Percentiles rank a stretch among this genome's conserved stretches.
Evolutionary conservation across 2,329 filamentous ascomycete genomes (phyloP).

Genomic region (Fusarium liriodendri): DNA sequence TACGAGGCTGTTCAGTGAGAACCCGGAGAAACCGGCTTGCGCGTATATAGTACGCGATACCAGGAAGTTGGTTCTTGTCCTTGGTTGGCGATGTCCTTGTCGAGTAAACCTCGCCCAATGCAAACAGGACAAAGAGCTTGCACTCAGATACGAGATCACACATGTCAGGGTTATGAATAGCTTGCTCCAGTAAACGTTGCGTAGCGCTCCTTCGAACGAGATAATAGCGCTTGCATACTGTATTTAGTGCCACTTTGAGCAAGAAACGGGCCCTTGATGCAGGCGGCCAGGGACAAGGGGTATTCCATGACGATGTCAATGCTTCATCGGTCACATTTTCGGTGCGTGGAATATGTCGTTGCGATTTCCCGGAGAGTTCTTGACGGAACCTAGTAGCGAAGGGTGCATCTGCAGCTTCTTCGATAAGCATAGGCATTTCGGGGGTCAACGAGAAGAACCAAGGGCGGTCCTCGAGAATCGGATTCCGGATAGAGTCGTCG

Average conservation of each 20-base stretch:
- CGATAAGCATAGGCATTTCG: conserved; percentile 44
- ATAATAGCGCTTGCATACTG: conserved; percentile 48
- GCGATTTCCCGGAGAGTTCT: conserved; percentile 37
- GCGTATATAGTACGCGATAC: conserved; percentile 53
- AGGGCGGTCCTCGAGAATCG: conserved; percentile 22
- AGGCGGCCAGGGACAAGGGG: conserved; percentile 50
- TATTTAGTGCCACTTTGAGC: conserved; percentile 51
- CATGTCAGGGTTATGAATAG: conserved; percentile 45
- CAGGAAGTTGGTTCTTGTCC: conserved; percentile 49
- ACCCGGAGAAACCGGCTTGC: conserved; percentile 51
- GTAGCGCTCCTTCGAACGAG: conserved; percentile 51
- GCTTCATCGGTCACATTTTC: conserved; percentile 43
- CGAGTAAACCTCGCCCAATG: conserved; percentile 56
- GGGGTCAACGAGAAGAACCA: conserved; percentile 46
- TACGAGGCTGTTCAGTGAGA: conserved; percentile 51
- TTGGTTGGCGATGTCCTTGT: conserved; percentile 45
- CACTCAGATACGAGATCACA: conserved; percentile 46
- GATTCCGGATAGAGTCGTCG: not conserved
- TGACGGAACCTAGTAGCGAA: conserved; percentile 48
- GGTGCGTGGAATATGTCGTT: conserved; percentile 44
- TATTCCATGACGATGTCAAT: conserved; percentile 33
- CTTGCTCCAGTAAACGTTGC: conserved; percentile 47
- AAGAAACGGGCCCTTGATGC: conserved; percentile 38
- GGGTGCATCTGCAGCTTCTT: conserved; percentile 45
- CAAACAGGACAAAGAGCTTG: conserved; percentile 55